Evolutionary conservation across 2,329 filamentous ascomycete genomes (phyloP).

Genomic region (Diaporthe sp.): DNA sequence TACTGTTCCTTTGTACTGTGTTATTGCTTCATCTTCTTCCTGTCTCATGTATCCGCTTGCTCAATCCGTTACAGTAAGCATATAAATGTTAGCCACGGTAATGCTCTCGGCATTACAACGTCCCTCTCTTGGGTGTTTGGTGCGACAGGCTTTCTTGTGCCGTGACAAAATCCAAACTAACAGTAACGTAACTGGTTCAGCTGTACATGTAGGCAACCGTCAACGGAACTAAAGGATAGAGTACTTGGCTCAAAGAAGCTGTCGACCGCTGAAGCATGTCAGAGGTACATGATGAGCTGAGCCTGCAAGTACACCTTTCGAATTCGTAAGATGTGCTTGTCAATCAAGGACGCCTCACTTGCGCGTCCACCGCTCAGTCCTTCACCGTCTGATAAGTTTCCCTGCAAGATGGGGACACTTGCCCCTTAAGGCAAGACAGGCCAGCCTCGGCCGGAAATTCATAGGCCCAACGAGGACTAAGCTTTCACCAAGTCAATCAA

Average conservation of each 20-base stretch:
- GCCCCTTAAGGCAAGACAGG: slow-evolving; percentile 3
- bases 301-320: neutral
- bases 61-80: too few species aligned
- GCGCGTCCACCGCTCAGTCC: neutral
- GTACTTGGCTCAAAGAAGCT: neutral
- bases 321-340: slow-evolving; percentile 5
- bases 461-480: neutral
- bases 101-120: too few species aligned
- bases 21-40: neutral
- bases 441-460: neutral
- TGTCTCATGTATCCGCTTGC: neutral
- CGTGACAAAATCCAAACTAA: neutral
- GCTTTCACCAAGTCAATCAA: neutral
- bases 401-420: slow-evolving; percentile 7
- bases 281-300: slow-evolving; percentile 1
- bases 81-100: too few species aligned
- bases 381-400: slow-evolving; percentile 26
- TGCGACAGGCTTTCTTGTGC: too few species aligned
- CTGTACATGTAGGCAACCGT: neutral
- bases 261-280: slow-evolving; percentile 1
- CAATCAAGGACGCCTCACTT: neutral
- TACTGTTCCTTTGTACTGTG: too few species aligned
- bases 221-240: neutral
- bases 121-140: too few species aligned
- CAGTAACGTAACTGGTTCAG: too few species aligned